Evolutionary conservation across 768 basidiomycete species (phyloP).

Genomic region (Rubroboletus satanas): DNA sequence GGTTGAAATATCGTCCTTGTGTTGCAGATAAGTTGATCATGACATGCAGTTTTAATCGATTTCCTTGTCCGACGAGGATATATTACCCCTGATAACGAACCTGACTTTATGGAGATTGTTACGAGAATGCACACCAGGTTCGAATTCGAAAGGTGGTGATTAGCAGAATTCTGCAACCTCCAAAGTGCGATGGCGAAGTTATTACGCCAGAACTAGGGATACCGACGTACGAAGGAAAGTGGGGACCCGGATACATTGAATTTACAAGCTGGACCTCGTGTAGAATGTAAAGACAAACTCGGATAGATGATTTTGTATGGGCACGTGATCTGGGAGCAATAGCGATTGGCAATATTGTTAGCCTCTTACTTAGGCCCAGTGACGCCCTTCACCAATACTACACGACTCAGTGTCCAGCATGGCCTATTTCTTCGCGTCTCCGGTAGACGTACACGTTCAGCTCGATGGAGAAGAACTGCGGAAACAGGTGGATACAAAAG

Average conservation of each 20-base stretch:
- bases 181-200: not conserved
- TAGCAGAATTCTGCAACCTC: not conserved
- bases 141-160: constrained; percentile 54
- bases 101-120: constrained; percentile 71
- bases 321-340: constrained; percentile 10
- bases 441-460: constrained; percentile 88
- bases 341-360: not conserved
- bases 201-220: not conserved
- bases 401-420: constrained; percentile 27
- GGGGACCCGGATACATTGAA: not conserved
- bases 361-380: not conserved
- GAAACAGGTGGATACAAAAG: constrained; percentile 86
- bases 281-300: not conserved
- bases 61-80: constrained; percentile 84
- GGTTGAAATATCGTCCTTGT: constrained; percentile 16
- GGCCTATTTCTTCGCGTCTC: constrained; percentile 87
- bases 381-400: constrained; percentile 3
- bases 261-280: not conserved
- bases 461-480: constrained; percentile 83
- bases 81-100: constrained; percentile 85
- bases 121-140: constrained; percentile 73
- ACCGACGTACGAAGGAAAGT: not conserved
- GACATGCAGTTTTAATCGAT: constrained; percentile 74
- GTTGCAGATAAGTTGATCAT: not conserved
- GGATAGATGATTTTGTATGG: not conserved